These are phyloP conservation scores for Diaporthe citrichinensis DNA, from an alignment of 2,329 filamentous ascomycete species.

Conservation along the genomic window DNA sequence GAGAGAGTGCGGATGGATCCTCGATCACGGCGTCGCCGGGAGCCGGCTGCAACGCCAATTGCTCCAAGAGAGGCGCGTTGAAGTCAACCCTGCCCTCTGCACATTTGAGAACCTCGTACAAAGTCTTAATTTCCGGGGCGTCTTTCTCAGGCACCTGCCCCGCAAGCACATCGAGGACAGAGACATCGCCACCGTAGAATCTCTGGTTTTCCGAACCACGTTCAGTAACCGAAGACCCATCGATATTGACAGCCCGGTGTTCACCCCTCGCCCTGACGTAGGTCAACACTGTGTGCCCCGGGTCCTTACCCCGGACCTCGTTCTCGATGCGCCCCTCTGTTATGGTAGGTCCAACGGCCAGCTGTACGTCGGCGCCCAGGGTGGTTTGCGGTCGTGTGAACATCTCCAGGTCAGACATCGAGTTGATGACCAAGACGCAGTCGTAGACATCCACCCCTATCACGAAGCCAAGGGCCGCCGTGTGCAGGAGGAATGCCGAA, in stretches of 20 bases:
- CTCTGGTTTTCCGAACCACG: slow-evolving; percentile 72
- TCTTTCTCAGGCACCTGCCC: slow-evolving; percentile 68
- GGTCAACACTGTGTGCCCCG: slow-evolving; percentile 68
- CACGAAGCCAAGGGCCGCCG: slow-evolving; percentile 88
- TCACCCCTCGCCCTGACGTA: slow-evolving; percentile 73
- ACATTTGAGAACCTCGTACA: slow-evolving; percentile 88
- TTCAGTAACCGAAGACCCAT: slow-evolving; percentile 70
- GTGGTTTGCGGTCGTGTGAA: slow-evolving; percentile 86
- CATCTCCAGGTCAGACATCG: slow-evolving; percentile 83
- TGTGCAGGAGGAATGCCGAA: slow-evolving; percentile 91
- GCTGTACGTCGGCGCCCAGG: slow-evolving; percentile 84
- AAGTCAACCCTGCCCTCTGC: slow-evolving; percentile 87
- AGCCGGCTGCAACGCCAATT: slow-evolving; percentile 74
- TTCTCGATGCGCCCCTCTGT: slow-evolving; percentile 65
- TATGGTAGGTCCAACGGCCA: slow-evolving; percentile 81
- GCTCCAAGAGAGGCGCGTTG: slow-evolving; percentile 76
- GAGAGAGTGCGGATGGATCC: slow-evolving; percentile 51
- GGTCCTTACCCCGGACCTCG: slow-evolving; percentile 65
- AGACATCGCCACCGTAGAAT: slow-evolving; percentile 66
- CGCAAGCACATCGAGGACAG: slow-evolving; percentile 70
- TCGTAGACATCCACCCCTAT: slow-evolving; percentile 96
- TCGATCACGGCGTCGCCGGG: slow-evolving; percentile 80
- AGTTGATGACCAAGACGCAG: slow-evolving; percentile 94
- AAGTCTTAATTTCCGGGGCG: slow-evolving; percentile 67
- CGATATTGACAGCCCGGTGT: slow-evolving; percentile 67